Evolutionary conservation across 495 filamentous ascomycete species (phyloP).

Genomic region (Podospora conica): DNA sequence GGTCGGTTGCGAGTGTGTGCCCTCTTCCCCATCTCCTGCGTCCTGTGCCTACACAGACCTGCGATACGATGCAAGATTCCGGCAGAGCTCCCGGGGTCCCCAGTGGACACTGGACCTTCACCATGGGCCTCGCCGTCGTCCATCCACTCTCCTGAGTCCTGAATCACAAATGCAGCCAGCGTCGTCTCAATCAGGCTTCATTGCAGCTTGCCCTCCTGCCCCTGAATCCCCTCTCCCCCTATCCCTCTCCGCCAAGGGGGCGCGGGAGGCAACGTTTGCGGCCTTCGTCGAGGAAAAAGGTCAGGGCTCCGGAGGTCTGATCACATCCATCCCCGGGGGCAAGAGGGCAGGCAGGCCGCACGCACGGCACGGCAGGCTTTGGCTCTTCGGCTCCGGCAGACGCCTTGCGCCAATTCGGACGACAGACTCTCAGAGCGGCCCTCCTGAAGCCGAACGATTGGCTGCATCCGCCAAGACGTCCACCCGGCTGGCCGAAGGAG

Average conservation of each 20-base stretch:
- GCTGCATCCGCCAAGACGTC: background rate
- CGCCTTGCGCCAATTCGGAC: background rate
- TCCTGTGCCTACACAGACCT: constrained; percentile 1
- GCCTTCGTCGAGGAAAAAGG: background rate
- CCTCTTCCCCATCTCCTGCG: constrained; percentile 3
- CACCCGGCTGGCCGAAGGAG: background rate
- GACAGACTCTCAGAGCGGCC: background rate
- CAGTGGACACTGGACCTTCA: background rate
- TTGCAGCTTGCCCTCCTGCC: background rate
- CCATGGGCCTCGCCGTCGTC: background rate
- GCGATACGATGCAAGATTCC: constrained; percentile 27
- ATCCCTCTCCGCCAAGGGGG: background rate
- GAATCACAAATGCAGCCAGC: background rate
- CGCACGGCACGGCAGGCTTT: background rate
- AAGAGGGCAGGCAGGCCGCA: background rate
- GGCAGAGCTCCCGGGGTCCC: constrained; percentile 12
- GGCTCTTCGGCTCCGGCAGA: background rate
- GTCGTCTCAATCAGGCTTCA: background rate
- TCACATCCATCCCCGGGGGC: background rate
- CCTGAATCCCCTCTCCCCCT: background rate
- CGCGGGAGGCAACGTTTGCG: background rate
- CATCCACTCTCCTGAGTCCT: background rate
- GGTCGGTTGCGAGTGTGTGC: constrained; percentile 3
- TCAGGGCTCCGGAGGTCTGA: constrained; percentile 4
- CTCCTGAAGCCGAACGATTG: background rate